Evolutionary conservation across 768 basidiomycete species (phyloP).

Genomic region (Tylopilus subfusipes): DNA sequence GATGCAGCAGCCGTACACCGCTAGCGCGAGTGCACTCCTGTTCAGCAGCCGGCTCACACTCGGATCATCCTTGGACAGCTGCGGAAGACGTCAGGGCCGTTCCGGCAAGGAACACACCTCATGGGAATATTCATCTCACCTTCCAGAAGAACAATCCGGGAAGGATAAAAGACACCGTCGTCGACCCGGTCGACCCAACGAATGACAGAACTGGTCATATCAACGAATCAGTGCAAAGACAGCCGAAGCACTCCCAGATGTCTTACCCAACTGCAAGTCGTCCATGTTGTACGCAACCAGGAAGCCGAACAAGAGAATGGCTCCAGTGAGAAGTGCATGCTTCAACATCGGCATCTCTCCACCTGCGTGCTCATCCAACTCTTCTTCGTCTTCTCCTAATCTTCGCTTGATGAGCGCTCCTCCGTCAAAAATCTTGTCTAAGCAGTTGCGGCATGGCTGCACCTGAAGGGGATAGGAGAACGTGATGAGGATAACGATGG

Average conservation of each 20-base stretch:
- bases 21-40: conserved; percentile 61
- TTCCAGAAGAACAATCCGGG: conserved; percentile 94
- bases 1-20: conserved; percentile 71
- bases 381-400: conserved; percentile 46
- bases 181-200: conserved; percentile 95
- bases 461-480: conserved; percentile 96
- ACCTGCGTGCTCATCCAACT: conserved; percentile 52
- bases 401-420: conserved; percentile 35
- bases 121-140: conserved; percentile 41
- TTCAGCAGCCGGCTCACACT: conserved; percentile 51
- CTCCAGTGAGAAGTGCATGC: conserved; percentile 65
- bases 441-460: conserved; percentile 86
- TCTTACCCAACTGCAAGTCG: conserved; percentile 71
- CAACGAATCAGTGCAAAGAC: conserved; percentile 11
- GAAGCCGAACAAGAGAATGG: conserved; percentile 63
- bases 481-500: conserved; percentile 85
- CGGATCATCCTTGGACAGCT: conserved; percentile 70
- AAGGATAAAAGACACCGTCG: conserved; percentile 94
- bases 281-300: conserved; percentile 74
- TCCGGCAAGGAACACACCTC: not conserved
- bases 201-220: conserved; percentile 78
- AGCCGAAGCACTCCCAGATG: not conserved
- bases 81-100: conserved; percentile 9
- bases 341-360: conserved; percentile 65
- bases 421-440: conserved; percentile 82